Conservation (phyloP, 768 basidiomycete species). For the Harrya chromipes region DNA sequence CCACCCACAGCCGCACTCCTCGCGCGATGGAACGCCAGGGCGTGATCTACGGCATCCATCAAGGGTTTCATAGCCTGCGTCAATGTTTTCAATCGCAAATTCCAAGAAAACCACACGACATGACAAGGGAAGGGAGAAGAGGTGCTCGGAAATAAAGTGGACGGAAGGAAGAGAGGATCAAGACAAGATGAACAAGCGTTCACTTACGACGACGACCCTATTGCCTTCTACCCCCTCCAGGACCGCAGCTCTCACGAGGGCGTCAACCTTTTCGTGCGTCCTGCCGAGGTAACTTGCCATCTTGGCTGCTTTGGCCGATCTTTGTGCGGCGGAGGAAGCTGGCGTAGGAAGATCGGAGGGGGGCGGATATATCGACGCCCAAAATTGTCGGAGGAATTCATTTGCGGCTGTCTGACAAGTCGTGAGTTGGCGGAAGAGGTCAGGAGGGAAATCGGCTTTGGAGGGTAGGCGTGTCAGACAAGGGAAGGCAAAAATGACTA, state of each 20-base stretch:
- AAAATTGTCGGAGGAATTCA: conserved; percentile 96
- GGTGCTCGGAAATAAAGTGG: not conserved
- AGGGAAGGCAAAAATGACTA: not conserved
- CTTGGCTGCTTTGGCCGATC: conserved; percentile 74
- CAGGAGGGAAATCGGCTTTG: conserved; percentile 76
- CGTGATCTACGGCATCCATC: conserved; percentile 69
- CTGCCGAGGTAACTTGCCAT: conserved; percentile 82
- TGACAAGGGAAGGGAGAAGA: not conserved
- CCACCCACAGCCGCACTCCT: conserved; percentile 23
- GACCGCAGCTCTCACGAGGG: conserved; percentile 63
- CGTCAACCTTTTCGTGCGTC: conserved; percentile 79
- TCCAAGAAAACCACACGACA: not conserved
- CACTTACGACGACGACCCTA: conserved; percentile 62
- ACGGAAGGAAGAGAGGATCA: not conserved
- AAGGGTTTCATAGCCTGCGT: conserved; percentile 74
- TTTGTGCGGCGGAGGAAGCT: conserved; percentile 59
- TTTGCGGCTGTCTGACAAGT: conserved; percentile 91
- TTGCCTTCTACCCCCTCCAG: conserved; percentile 58
- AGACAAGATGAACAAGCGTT: conserved; percentile 14
- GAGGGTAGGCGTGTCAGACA: not conserved
- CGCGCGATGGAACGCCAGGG: conserved; percentile 56
- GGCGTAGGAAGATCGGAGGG: conserved; percentile 52
- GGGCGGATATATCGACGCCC: conserved; percentile 83
- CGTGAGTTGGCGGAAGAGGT: conserved; percentile 76
- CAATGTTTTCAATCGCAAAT: not conserved